Base-by-base conservation (phyloP, 345 rosid species). In the Melaleuca quinquenervia region DNA sequence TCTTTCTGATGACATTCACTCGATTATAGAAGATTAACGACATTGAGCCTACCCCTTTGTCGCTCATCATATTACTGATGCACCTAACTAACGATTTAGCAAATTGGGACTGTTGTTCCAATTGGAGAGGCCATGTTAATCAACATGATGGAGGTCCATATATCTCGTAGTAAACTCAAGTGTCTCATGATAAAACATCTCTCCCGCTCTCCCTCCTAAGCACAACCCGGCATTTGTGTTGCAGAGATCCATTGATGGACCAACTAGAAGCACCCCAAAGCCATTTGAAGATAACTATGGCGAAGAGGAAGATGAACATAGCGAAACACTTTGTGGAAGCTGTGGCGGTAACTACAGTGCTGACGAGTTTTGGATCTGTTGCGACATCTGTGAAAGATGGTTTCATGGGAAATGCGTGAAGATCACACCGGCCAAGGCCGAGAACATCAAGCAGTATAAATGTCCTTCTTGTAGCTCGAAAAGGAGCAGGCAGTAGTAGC, bases 321-420 rank as follows among this genome's bases (percentile, higher is more conserved):
- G 94, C 50, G 96, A 94, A 53, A 94, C 99, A 6, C 90, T 92
- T 1, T 95, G 99, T 82, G 99, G 98, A 53, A 90, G 94, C 92
- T 97, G 99, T 32, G 96, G 96, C 8, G 96, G 95, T 74, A 93
- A 93, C 85, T 95, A 95, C 93, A 96, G 89, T 32, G 89, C 93
- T 0, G 95, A 94, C 18, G 96, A 96, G 91, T 96, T 96, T 85
- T 97, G 97, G 98, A 96, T 97, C 15, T 92, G 98, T 32, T 95
- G 98, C 49, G 99, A 96, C 78, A 88, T 94, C 21, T 95, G 96
- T 12, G 99, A 96, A 86, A 90, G 92, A 89, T 96, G 99, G 98
- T 96, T 92, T 92, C 99, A 95, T 48, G 98, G 96, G 22, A 96
- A 94, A 84, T 95, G 98, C 48, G 98, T 95, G 88, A 94, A 93